Base-by-base conservation (phyloP, 2,329 filamentous ascomycete genomes). In the Pyrenochaeta sp. region DNA sequence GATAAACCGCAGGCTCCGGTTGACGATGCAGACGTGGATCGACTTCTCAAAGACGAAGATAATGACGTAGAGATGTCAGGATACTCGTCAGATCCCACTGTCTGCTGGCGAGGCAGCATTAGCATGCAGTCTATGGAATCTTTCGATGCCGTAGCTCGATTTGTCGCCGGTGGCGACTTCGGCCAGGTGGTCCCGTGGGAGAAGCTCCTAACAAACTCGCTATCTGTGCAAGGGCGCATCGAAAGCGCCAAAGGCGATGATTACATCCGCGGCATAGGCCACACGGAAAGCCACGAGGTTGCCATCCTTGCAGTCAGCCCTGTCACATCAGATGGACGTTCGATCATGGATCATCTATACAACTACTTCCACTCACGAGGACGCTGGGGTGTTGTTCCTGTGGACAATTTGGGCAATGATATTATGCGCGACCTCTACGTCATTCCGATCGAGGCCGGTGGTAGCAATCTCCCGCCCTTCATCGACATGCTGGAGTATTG, bases 381-480 rank as follows among this genome's bases (percentile, higher is more conserved):
- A 64, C 86, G 93, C 34, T 99, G 96, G 75, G 94, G 93, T 22
- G 94, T 98, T 1, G 85, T 97, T 6, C 73, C 73, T 6, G 62
- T 73, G 4, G 72, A 76, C 13, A 58, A 58, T 8, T 58, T 65
- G 13, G 89, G 89, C 13, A 91, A 94, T 72, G 85, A 88, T 22
- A 90, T 92, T 59, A 90, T 97, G 48, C 90, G 93, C 58, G 94
- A 98, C 73, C 91, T 93, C 1, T 98, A 98, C 75, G 85, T 98
- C 32, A 90, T 97, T 9, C 94, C 95, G 0, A 87, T 98, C 4
- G 87, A 92, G 32, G 85, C 88, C 5, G 92, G 91, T 34, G 86
- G 85, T 49, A 80, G 79, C 34, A 80, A 81, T 48, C 86, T 94
- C 43, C 94, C 95, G 0, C 91, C 93, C 61, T 97, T 97, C 69